These are phyloP conservation scores for Lignosus rhinocerotis DNA, from an alignment of 1,284 basidiomycete species.

Conservation along the genomic window DNA sequence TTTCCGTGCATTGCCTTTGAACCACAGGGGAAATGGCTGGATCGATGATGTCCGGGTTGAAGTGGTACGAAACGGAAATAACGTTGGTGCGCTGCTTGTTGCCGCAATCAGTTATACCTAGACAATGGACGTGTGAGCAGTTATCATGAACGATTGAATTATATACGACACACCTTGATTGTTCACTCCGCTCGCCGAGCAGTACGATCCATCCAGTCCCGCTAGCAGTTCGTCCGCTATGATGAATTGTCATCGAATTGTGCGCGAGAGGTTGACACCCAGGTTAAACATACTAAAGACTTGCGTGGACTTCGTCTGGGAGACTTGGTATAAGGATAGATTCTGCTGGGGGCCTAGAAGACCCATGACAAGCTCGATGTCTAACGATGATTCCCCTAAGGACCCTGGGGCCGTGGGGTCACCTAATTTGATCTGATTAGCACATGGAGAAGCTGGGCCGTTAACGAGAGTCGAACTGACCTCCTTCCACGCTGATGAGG, in stretches of 20 bases:
- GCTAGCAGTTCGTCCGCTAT: slow-evolving; percentile 5
- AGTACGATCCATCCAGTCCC: slow-evolving; percentile 4
- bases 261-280: neutral
- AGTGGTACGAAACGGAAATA: slow-evolving; percentile 39
- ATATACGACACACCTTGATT: slow-evolving; percentile 38
- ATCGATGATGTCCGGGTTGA: slow-evolving; percentile 34
- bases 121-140: neutral
- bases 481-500: slow-evolving; percentile 42
- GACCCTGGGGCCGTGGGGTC: slow-evolving; percentile 41
- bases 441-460: neutral
- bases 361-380: slow-evolving; percentile 49
- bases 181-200: slow-evolving; percentile 20
- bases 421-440: neutral
- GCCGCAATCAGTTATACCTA: slow-evolving; percentile 40
- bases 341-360: slow-evolving; percentile 43
- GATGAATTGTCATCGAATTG: neutral
- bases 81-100: slow-evolving; percentile 36
- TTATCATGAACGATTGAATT: slow-evolving; percentile 31
- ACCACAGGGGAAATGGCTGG: slow-evolving; percentile 25
- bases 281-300: neutral
- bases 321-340: slow-evolving; percentile 33
- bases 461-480: slow-evolving; percentile 25
- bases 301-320: slow-evolving; percentile 31
- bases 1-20: slow-evolving; percentile 39
- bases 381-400: slow-evolving; percentile 53